Base-by-base conservation (phyloP, 129 eudicot species). In the Artemisia annua region DNA sequence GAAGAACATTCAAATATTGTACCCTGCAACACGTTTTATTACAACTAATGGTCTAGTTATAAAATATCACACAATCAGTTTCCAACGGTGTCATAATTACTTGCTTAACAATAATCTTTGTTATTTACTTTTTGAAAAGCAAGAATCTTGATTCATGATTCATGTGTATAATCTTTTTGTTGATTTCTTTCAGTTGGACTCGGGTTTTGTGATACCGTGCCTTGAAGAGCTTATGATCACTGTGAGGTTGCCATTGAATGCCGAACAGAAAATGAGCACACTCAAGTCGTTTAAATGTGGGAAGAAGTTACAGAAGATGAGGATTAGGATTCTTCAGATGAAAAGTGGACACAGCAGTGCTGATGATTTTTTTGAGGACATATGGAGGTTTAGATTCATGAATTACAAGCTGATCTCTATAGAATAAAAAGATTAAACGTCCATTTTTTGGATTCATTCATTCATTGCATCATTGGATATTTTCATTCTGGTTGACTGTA, bases 241-340 rank as follows among this genome's bases (percentile, higher is more conserved):
- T 0, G 83, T 90, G 12, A 82, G 97, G 73, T 87, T 92, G 3
- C 98, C 96, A 1, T 71, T 93, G 49, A 93, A 89, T 59, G 98
- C 95, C 8, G 96, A 93, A 63, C 98, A 87, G 80, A 93, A 89
- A 81, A 93, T 90, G 96, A 84, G 80, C 72, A 93, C 96, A 0
- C 84, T 89, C 16, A 96, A 90, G 26, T 81, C 98, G 0, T 49
- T 90, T 75, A 86, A 75, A 81, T 87, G 76, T 70, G 89, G 83
- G 28, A 82, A 66, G 77, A 89, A 83, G 55, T 75, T 93, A 26
- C 87, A 73, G 80, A 93, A 83, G 85, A 84, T 93, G 92, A 67
- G 79, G 26, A 82, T 89, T 54, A 87, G 80, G 90, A 93, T 93
- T 74, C 92, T 89, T 69, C 90, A 87, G 53, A 93, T 89, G 98